Evolutionary conservation across 345 rosid species (phyloP), one percentile per base, ranked within the genome.

Genomic region (Iberis pinnata): DNA sequence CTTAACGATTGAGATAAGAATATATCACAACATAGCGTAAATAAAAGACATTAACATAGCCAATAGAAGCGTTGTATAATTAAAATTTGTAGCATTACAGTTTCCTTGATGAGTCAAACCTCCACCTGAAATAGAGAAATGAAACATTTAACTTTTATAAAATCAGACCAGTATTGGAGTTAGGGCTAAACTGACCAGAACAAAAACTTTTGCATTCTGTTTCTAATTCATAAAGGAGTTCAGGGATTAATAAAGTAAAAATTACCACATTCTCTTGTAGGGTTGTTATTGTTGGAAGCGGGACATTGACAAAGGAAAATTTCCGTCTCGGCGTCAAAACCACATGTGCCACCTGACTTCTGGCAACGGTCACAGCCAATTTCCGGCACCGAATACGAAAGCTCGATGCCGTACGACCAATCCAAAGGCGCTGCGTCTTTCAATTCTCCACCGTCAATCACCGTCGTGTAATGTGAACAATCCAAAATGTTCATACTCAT

Each of bases 401-500:
- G 67, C 45, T 80, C 77, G 14, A 90, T 78, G n/a, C 95, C 95
- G 10, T 87, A 90, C 8, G 76, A 76, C 98, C 98, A 90, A 67
- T 87, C 98, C 57, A 64, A 9, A 2, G 98, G 95, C 3, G 69
- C 77, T 16, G 75, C 52, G 10, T 78, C 83, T 53, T 59, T 76
- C 74, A 87, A 64, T 14, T 49, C 58, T 7, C 84, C 88, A 1
- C 60, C 48, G 38, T 77, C 73, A 16, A 56, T 76, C 18, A 81
- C 56, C 42, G 87, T 68, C 11, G 81, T 80, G 64, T 84, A 90
- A 66, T 87, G 96, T 11, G 88, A 64, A 50, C 98, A 87, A 53
- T 90, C 98, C 80, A 90, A 57, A 6, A 90, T 84, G 58, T 81
- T 82, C 89, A 90, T 75, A 74, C 71, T 82, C 98, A 87, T 90